Evolutionary conservation across 2,329 filamentous ascomycete genomes (phyloP).

Genomic region (Microdochium paspali): DNA sequence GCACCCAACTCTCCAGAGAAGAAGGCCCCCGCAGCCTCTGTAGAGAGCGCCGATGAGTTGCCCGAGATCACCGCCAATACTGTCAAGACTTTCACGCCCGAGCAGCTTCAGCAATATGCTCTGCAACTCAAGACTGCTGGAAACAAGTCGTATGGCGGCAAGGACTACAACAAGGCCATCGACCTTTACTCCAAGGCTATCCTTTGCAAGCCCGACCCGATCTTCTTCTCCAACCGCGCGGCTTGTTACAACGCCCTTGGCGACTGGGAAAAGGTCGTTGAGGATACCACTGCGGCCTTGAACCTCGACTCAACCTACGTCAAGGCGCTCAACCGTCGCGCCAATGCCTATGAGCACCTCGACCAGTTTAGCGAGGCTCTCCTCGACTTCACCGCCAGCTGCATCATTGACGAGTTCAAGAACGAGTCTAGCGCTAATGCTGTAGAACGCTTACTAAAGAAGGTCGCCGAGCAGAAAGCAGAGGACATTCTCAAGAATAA

Average conservation of each 20-base stretch:
- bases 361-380: constrained; percentile 88
- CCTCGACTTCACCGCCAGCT: constrained; percentile 95
- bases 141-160: constrained; percentile 91
- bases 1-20: constrained; percentile 15
- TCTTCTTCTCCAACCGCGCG: constrained; percentile 98
- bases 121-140: constrained; percentile 89
- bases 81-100: constrained; percentile 37
- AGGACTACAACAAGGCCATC: constrained; percentile 90
- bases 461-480: constrained; percentile 90
- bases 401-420: constrained; percentile 96
- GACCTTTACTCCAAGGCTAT: constrained; percentile 94
- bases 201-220: constrained; percentile 90
- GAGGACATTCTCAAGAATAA: constrained; percentile 77
- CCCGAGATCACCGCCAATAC: constrained; percentile 56
- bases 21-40: constrained; percentile 37
- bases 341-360: constrained; percentile 92
- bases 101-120: constrained; percentile 80
- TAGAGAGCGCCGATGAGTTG: constrained; percentile 56
- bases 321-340: constrained; percentile 93
- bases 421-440: constrained; percentile 82
- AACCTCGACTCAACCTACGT: constrained; percentile 91
- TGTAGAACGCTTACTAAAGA: constrained; percentile 89
- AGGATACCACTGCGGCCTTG: constrained; percentile 92
- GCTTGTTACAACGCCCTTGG: constrained; percentile 92
- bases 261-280: constrained; percentile 92